These are phyloP conservation scores for Pholiota conissans DNA, from an alignment of 768 basidiomycete species.

Conservation along the genomic window DNA sequence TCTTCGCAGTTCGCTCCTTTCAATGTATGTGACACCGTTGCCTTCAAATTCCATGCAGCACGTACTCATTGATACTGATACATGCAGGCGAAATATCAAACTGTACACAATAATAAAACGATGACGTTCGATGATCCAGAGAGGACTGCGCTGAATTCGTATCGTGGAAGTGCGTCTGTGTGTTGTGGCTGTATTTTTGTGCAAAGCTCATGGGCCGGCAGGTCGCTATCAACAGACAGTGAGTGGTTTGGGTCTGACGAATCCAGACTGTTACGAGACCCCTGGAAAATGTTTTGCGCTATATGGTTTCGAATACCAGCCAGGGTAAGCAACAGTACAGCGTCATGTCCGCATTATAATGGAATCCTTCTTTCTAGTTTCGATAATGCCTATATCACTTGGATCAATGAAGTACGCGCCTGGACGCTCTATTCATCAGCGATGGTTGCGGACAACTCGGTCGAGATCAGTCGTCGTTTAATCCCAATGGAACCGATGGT, in stretches of 20 bases:
- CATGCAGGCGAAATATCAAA: conserved; percentile 58
- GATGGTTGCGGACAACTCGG: conserved; percentile 45
- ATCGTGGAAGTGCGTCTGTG: conserved; percentile 59
- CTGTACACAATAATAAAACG: conserved; percentile 46
- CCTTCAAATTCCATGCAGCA: too few species aligned
- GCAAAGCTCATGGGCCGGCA: conserved; percentile 19
- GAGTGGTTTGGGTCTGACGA: conserved; percentile 60
- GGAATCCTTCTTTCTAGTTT: conserved; percentile 33
- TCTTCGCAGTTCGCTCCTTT: conserved; percentile 58
- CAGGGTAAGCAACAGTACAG: conserved; percentile 32
- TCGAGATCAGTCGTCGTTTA: conserved; percentile 52
- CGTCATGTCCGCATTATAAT: conserved; percentile 8
- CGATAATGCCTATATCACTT: conserved; percentile 62
- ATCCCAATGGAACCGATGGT: conserved; percentile 73
- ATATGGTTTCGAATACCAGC: conserved; percentile 51
- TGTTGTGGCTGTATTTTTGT: conserved; percentile 27
- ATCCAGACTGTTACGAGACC: conserved; percentile 63
- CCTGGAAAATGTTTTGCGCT: conserved; percentile 30
- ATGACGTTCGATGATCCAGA: conserved; percentile 46
- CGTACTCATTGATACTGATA: too few species aligned
- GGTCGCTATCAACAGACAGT: conserved; percentile 71
- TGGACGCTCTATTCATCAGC: conserved; percentile 59
- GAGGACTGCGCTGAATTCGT: conserved; percentile 50
- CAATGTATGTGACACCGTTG: conserved; percentile 46
- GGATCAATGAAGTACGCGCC: conserved; percentile 58